Conservation (phyloP, 2,329 filamentous ascomycete species). For the Tolypocladium inflatum region DNA sequence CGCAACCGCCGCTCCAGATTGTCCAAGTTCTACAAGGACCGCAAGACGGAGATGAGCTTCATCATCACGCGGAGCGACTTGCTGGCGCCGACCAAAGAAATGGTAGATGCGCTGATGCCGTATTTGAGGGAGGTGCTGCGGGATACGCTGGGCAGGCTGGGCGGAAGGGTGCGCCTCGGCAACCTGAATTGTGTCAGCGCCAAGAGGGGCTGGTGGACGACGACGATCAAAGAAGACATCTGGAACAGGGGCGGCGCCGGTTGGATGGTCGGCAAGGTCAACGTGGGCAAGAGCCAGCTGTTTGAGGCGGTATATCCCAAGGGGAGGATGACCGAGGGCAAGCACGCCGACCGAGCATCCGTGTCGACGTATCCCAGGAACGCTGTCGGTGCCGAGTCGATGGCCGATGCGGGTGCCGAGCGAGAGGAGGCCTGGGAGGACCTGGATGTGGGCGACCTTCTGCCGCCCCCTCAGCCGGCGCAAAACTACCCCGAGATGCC, state of each 20-base stretch:
- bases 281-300: constrained; percentile 91
- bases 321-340: constrained; percentile 39
- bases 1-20: constrained; percentile 68
- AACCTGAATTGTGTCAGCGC: constrained; percentile 84
- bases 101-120: constrained; percentile 80
- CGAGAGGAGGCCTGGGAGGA: constrained; percentile 9
- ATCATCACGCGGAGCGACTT: constrained; percentile 85
- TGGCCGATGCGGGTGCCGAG: constrained; percentile 19
- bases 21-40: constrained; percentile 55
- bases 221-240: constrained; percentile 75
- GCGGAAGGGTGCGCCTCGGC: constrained; percentile 67
- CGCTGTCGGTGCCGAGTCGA: constrained; percentile 7
- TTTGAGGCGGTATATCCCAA: constrained; percentile 84
- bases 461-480: constrained; percentile 68
- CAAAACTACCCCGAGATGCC: constrained; percentile 76
- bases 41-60: constrained; percentile 74
- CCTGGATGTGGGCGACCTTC: constrained; percentile 42
- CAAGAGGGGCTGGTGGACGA: constrained; percentile 85
- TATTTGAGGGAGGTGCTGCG: constrained; percentile 71
- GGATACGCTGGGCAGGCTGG: constrained; percentile 59
- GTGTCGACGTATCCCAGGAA: constrained; percentile 9
- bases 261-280: constrained; percentile 97
- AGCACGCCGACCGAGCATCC: constrained; percentile 3
- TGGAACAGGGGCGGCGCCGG: constrained; percentile 74
- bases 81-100: constrained; percentile 71